These are phyloP conservation scores for Pseudogymnoascus sp. DNA, from an alignment of 2,329 filamentous ascomycete species.

Conservation along the genomic window DNA sequence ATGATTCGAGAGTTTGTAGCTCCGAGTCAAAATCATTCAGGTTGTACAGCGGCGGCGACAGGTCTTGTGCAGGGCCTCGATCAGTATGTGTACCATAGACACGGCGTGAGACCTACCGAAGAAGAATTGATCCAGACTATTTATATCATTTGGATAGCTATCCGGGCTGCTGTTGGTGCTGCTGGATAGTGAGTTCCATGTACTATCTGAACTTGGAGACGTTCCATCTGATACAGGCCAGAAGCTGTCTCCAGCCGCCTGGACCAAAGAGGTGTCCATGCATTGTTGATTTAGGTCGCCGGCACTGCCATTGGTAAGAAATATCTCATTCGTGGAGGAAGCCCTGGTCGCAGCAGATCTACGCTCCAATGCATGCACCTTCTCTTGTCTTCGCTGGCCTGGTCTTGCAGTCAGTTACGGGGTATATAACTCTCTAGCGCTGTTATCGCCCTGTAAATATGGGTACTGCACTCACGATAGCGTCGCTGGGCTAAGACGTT, in stretches of 20 bases:
- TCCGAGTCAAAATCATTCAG: slow-evolving; percentile 10
- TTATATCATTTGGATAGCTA: slow-evolving; percentile 2
- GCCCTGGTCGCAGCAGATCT: slow-evolving; percentile 5
- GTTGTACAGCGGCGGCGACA: not conserved
- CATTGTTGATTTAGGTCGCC: not conserved
- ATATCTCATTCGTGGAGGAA: slow-evolving; percentile 1
- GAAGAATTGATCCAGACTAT: slow-evolving; percentile 5
- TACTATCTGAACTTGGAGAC: slow-evolving; percentile 9
- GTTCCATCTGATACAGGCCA: slow-evolving; percentile 10
- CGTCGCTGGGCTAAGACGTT: slow-evolving; percentile 14
- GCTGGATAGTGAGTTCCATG: slow-evolving; percentile 6
- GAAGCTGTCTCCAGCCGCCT: not conserved
- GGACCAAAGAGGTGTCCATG: not conserved
- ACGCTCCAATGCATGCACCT: slow-evolving; percentile 12
- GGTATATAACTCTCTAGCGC: not conserved
- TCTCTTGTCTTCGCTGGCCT: slow-evolving; percentile 14
- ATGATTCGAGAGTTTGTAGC: slow-evolving; percentile 16
- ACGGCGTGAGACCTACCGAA: slow-evolving; percentile 8
- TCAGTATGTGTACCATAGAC: not conserved
- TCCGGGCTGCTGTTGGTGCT: not conserved
- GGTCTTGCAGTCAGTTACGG: not conserved
- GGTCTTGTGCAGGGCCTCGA: not conserved
- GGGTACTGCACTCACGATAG: slow-evolving; percentile 11
- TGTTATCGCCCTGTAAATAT: not conserved
- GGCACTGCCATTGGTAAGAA: not conserved